Evolutionary conservation across 1,284 basidiomycete genomes (phyloP).

Genomic region (Heterobasidion occidentale): DNA sequence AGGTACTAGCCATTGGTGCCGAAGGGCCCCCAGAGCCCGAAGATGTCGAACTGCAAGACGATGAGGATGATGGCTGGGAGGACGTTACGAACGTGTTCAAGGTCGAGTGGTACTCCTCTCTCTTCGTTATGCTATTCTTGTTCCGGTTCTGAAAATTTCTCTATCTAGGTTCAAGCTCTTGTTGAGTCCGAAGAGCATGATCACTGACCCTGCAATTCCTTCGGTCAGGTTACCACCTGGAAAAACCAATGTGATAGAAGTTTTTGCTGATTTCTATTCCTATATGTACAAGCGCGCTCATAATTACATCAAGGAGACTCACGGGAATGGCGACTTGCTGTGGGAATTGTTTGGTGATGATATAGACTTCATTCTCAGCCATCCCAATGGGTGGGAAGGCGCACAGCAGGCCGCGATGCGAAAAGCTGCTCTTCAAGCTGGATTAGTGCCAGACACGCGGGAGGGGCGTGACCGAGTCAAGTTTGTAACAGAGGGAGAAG

Average conservation of each 20-base stretch:
- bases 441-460: constrained; percentile 16
- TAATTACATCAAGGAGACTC: constrained; percentile 1
- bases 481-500: constrained; percentile 37
- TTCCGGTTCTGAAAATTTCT: too few relatives aligned
- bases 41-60: constrained; percentile 6
- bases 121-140: background rate
- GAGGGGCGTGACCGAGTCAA: constrained; percentile 24
- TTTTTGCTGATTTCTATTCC: constrained; percentile 8
- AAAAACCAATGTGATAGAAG: constrained; percentile 4
- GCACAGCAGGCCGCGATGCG: constrained; percentile 25
- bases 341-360: constrained; percentile 4
- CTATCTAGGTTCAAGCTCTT: background rate
- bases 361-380: constrained; percentile 24
- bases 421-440: constrained; percentile 22
- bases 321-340: background rate
- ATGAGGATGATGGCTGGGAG: constrained; percentile 21
- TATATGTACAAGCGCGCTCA: constrained; percentile 4
- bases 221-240: background rate
- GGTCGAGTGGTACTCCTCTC: constrained; percentile 20
- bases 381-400: constrained; percentile 33
- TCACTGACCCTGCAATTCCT: background rate
- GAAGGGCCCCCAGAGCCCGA: constrained; percentile 19
- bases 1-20: constrained; percentile 23
- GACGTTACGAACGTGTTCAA: constrained; percentile 10
- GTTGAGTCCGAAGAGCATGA: background rate